These are phyloP conservation scores for Huntiella moniliformis DNA, from an alignment of 2,329 filamentous ascomycete species.

Conservation along the genomic window DNA sequence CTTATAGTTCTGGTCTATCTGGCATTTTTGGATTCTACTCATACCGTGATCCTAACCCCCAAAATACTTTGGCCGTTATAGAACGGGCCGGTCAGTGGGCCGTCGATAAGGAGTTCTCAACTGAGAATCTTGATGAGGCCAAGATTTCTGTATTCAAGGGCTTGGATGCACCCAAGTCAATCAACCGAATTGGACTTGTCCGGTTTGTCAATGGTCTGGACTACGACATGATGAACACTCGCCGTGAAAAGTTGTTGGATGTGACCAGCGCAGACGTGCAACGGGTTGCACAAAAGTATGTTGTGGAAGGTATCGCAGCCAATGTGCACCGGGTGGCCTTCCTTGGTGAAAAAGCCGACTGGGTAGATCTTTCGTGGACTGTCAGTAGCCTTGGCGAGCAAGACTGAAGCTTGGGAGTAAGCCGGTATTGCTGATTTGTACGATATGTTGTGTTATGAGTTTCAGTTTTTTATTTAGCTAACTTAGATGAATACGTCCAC, in stretches of 20 bases:
- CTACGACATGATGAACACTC: conserved; percentile 71
- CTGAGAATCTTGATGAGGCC: conserved; percentile 79
- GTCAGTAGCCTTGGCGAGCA: conserved; percentile 33
- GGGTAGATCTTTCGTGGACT: conserved; percentile 57
- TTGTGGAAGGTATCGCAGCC: conserved; percentile 47
- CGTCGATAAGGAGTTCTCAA: conserved; percentile 59
- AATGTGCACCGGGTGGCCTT: conserved; percentile 48
- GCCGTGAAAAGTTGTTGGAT: conserved; percentile 70
- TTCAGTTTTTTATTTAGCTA: background rate
- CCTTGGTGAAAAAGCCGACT: conserved; percentile 66
- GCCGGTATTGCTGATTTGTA: background rate
- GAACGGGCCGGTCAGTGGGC: conserved; percentile 67
- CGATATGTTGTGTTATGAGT: background rate
- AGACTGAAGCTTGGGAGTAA: background rate
- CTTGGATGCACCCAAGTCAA: conserved; percentile 72
- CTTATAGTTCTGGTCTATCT: conserved; percentile 60
- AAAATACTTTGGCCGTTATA: conserved; percentile 77
- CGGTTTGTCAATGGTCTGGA: conserved; percentile 72
- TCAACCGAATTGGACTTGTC: conserved; percentile 73
- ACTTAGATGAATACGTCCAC: conserved; percentile 10
- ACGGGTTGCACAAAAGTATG: conserved; percentile 61
- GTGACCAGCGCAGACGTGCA: conserved; percentile 66
- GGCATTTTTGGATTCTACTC: conserved; percentile 89
- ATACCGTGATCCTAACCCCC: conserved; percentile 88
- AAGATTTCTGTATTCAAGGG: conserved; percentile 89